Conservation (phyloP, 306 rosid genomes). For the Fragaria iinumae region DNA sequence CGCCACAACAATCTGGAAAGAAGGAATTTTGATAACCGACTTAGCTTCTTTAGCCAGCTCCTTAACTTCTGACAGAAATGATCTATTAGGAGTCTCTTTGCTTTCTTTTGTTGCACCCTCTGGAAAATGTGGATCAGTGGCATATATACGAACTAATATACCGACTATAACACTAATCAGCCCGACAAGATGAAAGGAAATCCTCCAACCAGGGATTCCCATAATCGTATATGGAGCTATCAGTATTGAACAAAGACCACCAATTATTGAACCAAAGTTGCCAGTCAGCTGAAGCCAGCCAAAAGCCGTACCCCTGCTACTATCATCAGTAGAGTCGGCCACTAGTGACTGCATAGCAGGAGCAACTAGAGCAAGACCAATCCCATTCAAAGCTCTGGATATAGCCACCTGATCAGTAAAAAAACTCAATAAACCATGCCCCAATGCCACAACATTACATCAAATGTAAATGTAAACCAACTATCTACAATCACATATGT, state of each 20-base stretch:
- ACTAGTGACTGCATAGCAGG: slow-evolving; percentile 97
- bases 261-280: slow-evolving; percentile 77
- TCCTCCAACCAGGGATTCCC: slow-evolving; percentile 97
- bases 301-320: slow-evolving; percentile 82
- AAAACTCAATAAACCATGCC: slow-evolving; percentile 42
- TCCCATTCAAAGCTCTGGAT: slow-evolving; percentile 87
- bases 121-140: slow-evolving; percentile 72
- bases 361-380: slow-evolving; percentile 89
- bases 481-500: background rate
- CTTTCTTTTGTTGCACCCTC: slow-evolving; percentile 30
- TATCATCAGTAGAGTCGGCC: slow-evolving; percentile 85
- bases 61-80: slow-evolving; percentile 62
- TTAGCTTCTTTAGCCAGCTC: slow-evolving; percentile 61
- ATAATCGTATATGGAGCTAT: slow-evolving; percentile 67
- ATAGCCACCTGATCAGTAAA: slow-evolving; percentile 68
- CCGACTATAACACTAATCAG: slow-evolving; percentile 73
- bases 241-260: slow-evolving; percentile 74
- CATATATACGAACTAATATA: slow-evolving; percentile 57
- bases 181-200: slow-evolving; percentile 84
- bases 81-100: slow-evolving; percentile 30
- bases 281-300: slow-evolving; percentile 95
- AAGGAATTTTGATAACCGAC: slow-evolving; percentile 64
- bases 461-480: background rate
- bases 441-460: background rate
- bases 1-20: slow-evolving; percentile 87